A percentile compares a stretch with the other conserved stretches of the same genome.
phyloP scores from a whole-genome alignment of 495 filamentous ascomycete genomes.

The Trichoderma asperelloides region DNA sequence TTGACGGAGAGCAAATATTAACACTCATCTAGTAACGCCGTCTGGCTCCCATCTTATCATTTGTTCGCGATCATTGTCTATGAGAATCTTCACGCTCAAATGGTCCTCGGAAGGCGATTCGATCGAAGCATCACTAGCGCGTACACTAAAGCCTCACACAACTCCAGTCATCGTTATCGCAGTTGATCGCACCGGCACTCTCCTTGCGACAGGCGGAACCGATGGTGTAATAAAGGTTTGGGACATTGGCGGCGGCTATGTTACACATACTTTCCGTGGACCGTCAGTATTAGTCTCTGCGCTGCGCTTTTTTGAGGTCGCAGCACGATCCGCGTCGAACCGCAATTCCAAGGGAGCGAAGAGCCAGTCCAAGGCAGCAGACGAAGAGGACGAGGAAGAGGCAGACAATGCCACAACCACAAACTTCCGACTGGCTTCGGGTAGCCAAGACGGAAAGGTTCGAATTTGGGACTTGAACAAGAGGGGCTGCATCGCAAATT shows the following conservation, averaged over 20 bases:
- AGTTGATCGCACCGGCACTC: constrained; percentile 75
- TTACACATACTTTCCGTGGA: constrained; percentile 91
- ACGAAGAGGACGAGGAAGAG: constrained; percentile 37
- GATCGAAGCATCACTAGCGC: constrained; percentile 58
- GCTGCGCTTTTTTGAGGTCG: constrained; percentile 79
- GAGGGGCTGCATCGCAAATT: constrained; percentile 61
- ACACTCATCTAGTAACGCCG: constrained; percentile 51
- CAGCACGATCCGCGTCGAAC: constrained; percentile 27
- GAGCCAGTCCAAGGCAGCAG: constrained; percentile 34
- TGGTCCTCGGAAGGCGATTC: constrained; percentile 42
- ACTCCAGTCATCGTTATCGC: constrained; percentile 78
- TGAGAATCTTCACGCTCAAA: constrained; percentile 78
- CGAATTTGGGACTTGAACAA: constrained; percentile 87
- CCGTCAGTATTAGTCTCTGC: constrained; percentile 86
- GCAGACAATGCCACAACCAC: constrained; percentile 28
- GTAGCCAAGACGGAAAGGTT: constrained; percentile 85
- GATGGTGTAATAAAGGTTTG: constrained; percentile 93
- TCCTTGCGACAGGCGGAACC: constrained; percentile 83
- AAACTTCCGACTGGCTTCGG: constrained; percentile 77
- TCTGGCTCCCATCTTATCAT: constrained; percentile 77
- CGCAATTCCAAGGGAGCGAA: constrained; percentile 29
- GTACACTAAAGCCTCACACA: constrained; percentile 81
- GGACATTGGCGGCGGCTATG: constrained; percentile 86
- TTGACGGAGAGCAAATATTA: constrained; percentile 14
- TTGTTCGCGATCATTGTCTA: constrained; percentile 87